A percentile compares a stretch with the other conserved stretches of the same genome.
Conservation (phyloP, 345 rosid genomes). For the Gossypium bickii region DNA sequence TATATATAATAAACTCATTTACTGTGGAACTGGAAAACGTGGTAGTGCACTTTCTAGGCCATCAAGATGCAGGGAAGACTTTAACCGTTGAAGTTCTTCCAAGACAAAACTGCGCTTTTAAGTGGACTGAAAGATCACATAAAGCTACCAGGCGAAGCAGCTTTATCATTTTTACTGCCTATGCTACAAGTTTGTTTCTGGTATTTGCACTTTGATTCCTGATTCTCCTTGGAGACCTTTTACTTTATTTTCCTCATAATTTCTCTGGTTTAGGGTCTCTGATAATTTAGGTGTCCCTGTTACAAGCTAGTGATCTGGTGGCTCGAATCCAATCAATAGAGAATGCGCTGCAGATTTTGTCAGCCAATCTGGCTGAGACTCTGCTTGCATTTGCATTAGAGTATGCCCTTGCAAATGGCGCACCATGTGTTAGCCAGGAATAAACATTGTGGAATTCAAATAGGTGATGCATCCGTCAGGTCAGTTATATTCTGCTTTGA, state of each 20-base stretch:
- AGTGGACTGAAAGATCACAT: slow-evolving; percentile 94
- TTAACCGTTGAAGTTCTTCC: slow-evolving; percentile 80
- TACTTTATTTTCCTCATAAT: neutral
- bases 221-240: neutral
- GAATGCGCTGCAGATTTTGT: slow-evolving; percentile 94
- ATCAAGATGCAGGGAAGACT: slow-evolving; percentile 92
- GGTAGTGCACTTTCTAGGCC: slow-evolving; percentile 51
- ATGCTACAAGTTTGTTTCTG: slow-evolving; percentile 94
- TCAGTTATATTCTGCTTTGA: too few relatives aligned
- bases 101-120: slow-evolving; percentile 74
- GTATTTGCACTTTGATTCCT: slow-evolving; percentile 33
- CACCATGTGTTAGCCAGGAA: slow-evolving; percentile 36
- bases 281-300: slow-evolving; percentile 66
- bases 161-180: slow-evolving; percentile 82
- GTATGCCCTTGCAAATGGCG: slow-evolving; percentile 75
- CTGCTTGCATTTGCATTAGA: slow-evolving; percentile 73
- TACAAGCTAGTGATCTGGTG: slow-evolving; percentile 88
- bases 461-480: too few relatives aligned
- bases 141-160: slow-evolving; percentile 75
- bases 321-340: slow-evolving; percentile 93
- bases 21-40: slow-evolving; percentile 29
- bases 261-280: too few relatives aligned
- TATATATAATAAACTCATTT: neutral
- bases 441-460: too few relatives aligned
- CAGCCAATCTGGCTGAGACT: slow-evolving; percentile 97